Evolutionary conservation across 306 rosid species (phyloP).

Genomic region (Styphnolobium japonicum): DNA sequence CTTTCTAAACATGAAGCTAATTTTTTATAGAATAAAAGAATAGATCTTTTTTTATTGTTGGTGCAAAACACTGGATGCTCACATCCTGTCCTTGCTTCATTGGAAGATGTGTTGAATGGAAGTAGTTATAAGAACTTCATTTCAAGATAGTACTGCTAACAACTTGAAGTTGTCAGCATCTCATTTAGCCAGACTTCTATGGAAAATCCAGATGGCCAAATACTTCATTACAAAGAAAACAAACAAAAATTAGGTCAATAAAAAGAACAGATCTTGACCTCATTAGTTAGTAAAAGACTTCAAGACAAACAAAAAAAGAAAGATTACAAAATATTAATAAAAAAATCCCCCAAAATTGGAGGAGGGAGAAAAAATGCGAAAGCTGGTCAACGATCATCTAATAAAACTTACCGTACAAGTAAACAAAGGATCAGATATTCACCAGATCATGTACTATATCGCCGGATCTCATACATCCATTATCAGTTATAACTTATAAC

Average conservation of each 20-base stretch:
- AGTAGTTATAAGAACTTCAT: constrained; percentile 7
- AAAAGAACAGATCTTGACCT: neutral
- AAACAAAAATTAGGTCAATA: neutral
- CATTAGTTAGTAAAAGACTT: neutral
- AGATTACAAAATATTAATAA: neutral
- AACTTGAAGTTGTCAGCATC: neutral
- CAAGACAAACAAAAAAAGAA: neutral
- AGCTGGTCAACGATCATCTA: neutral
- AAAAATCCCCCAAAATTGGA: neutral
- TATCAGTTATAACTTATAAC: neutral
- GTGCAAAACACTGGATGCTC: neutral
- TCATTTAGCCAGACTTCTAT: neutral
- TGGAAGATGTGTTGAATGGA: constrained; percentile 26
- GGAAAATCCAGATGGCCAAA: neutral
- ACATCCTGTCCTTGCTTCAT: constrained; percentile 4
- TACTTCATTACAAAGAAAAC: neutral
- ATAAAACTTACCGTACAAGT: neutral
- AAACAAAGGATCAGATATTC: constrained; percentile 2
- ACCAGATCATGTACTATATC: constrained; percentile 19
- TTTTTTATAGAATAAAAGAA: neutral
- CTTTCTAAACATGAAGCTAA: neutral
- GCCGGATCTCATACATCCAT: constrained; percentile 29
- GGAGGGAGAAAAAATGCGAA: neutral
- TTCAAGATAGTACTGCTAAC: constrained; percentile 16
- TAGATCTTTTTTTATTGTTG: constrained; percentile 13